Conservation (phyloP, 2,329 filamentous ascomycete genomes). For the Kalaharituber pfeilii region DNA sequence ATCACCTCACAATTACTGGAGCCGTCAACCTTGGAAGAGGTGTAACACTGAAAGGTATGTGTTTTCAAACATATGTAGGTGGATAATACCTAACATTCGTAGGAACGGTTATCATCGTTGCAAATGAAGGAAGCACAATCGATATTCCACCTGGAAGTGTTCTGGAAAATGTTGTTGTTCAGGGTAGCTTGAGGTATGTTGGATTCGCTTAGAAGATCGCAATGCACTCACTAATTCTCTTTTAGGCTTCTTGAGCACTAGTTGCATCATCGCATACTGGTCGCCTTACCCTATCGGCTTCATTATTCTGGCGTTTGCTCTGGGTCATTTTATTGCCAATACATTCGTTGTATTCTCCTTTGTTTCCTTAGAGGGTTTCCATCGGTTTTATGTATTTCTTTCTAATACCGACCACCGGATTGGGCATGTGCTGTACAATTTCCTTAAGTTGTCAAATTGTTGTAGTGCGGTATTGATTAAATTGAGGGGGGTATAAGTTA, state of each 20-base stretch:
- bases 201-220: not conserved
- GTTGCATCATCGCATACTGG: not conserved
- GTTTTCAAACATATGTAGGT: constrained; percentile 7
- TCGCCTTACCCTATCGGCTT: not conserved
- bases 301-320: not conserved
- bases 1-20: constrained; percentile 93
- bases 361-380: not conserved
- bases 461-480: not conserved
- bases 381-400: not conserved
- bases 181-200: constrained; percentile 65
- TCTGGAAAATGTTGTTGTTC: constrained; percentile 95
- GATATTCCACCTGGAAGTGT: constrained; percentile 93
- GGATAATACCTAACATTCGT: not conserved
- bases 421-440: not conserved
- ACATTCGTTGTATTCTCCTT: not conserved
- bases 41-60: constrained; percentile 70
- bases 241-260: constrained; percentile 17
- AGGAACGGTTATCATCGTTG: constrained; percentile 89
- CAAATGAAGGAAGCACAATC: constrained; percentile 93
- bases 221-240: constrained; percentile 2
- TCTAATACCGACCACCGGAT: not conserved
- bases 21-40: constrained; percentile 92
- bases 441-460: constrained; percentile 2
- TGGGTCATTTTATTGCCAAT: not conserved
- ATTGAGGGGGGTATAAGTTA: too few relatives aligned